phyloP scores from a whole-genome alignment of 2,329 filamentous ascomycete genomes.

The Parasarocladium wereldwijsianum region DNA sequence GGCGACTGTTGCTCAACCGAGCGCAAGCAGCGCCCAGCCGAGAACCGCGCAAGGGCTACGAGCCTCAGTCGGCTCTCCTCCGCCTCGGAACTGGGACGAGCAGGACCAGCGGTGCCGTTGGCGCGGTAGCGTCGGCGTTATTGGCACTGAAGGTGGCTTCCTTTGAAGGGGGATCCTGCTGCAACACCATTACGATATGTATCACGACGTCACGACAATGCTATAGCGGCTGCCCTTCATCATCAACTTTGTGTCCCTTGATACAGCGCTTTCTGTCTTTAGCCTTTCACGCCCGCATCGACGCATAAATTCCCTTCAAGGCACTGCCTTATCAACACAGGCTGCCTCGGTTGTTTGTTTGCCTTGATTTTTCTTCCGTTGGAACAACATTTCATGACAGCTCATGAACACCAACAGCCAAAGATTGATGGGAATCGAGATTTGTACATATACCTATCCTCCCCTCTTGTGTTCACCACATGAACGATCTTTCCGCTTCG shows the following conservation, averaged over 20 bases:
- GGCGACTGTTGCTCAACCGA: slow-evolving; percentile 18
- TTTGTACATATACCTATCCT: too few relatives aligned
- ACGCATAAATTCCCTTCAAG: background rate
- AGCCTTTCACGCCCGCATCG: background rate
- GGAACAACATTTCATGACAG: too few relatives aligned
- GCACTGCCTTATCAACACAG: too few relatives aligned
- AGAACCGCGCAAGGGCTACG: background rate
- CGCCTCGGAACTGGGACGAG: slow-evolving; percentile 19
- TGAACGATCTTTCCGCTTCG: too few relatives aligned
- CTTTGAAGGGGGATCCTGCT: slow-evolving; percentile 21
- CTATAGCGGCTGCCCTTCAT: background rate
- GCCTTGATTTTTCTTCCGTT: too few relatives aligned
- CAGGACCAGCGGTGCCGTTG: slow-evolving; percentile 36
- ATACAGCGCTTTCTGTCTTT: slow-evolving; percentile 3
- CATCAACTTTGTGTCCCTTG: background rate
- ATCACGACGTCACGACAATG: background rate
- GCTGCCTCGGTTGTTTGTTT: too few relatives aligned
- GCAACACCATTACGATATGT: background rate
- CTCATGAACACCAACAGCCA: too few relatives aligned
- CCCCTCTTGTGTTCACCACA: too few relatives aligned
- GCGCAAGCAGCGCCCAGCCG: slow-evolving; percentile 15
- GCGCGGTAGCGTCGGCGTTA: slow-evolving; percentile 40
- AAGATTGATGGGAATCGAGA: too few relatives aligned
- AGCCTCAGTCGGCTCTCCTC: slow-evolving; percentile 9
- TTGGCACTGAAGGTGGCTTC: slow-evolving; percentile 38